Evolutionary conservation across 768 basidiomycete genomes (phyloP), one percentile per base, ranked within the genome.

Genomic region (Vishniacozyma victoriae): DNA sequence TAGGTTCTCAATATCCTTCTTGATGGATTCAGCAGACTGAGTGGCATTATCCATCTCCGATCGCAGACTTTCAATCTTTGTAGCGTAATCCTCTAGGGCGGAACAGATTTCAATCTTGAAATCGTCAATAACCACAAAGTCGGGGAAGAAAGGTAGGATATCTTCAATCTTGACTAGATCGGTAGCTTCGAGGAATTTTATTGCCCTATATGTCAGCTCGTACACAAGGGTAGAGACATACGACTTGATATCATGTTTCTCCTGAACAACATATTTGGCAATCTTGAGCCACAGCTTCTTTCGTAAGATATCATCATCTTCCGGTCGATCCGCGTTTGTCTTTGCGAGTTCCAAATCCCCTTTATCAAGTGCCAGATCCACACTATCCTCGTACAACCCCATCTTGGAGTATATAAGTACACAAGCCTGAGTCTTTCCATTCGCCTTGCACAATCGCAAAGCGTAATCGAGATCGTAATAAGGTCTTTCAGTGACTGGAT

Each of bases 211-310:
- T 29, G 52, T 50, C 47, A 59, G 44, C 29, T 22, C 20, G 12
- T 20, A 36, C 16, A 20, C 22, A 49, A n/a, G 29, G 33, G 20
- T 18, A 14, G n/a, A 18, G 22, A 79, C 91, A 58, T 72, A 95
- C 95, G 88, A 82, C 76, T 95, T 93, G 72, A 99, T 93, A 58
- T 97, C 95, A 66, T 91, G 85, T 77, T 95, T 88, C 73, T 96
- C 89, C 64, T 93, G 90, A 13, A 99, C 92, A 35, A 97, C 92
- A 73, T 92, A 92, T 55, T 85, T 86, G n/a, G 95, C 95, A 59
- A 97, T 90, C 76, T 96, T 97, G 44, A 99, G 76, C 95, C 95
- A 99, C 44, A 99, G 75, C 71, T 90, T 91, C 76, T 93, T 97
- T 52, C 87, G 76, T 54, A 96, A 66, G 26, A 80, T 79, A 44